phyloP scores from a whole-genome alignment of 73 alveolate genomes.

The Symbiodinium natans region DNA sequence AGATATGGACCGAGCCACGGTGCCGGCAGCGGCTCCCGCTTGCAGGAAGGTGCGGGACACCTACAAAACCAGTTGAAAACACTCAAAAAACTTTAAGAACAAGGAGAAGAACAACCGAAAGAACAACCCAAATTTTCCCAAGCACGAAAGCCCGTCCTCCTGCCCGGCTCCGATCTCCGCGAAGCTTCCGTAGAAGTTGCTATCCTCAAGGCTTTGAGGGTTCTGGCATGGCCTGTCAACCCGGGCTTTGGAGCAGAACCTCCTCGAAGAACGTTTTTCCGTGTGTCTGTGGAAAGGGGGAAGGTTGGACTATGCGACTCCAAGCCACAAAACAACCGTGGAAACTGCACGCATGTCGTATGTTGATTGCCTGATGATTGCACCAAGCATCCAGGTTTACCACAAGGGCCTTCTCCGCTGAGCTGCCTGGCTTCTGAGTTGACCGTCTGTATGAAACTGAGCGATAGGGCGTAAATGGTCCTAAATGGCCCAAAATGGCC shows the following conservation, averaged over 20 bases:
- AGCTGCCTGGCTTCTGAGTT: constrained; percentile 8
- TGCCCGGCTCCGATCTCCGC: constrained; percentile 90
- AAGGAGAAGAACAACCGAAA: too few relatives aligned
- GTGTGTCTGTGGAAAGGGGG: neutral
- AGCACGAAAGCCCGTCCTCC: constrained; percentile 11
- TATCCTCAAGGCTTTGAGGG: neutral
- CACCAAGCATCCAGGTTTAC: constrained; percentile 41
- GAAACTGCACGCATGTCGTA: neutral
- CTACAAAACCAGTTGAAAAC: neutral
- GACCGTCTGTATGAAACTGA: too few relatives aligned
- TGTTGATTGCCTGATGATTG: neutral
- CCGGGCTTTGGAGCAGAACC: neutral
- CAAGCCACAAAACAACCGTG: neutral
- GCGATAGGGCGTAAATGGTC: neutral
- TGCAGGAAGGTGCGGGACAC: constrained; percentile 81
- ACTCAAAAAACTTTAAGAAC: neutral
- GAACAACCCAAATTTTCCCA: too few relatives aligned
- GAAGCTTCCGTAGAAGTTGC: constrained; percentile 69
- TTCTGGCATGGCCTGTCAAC: neutral
- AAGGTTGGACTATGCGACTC: neutral
- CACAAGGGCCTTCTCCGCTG: constrained; percentile 69
- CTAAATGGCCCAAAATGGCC: neutral
- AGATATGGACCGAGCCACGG: constrained; percentile 88
- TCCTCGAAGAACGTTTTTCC: neutral
- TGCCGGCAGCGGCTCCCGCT: constrained; percentile 89